Percentiles rank a stretch among this genome's conserved stretches.
Conservation (phyloP, 1,284 basidiomycete genomes). For the Ceratobasidium sp. region DNA sequence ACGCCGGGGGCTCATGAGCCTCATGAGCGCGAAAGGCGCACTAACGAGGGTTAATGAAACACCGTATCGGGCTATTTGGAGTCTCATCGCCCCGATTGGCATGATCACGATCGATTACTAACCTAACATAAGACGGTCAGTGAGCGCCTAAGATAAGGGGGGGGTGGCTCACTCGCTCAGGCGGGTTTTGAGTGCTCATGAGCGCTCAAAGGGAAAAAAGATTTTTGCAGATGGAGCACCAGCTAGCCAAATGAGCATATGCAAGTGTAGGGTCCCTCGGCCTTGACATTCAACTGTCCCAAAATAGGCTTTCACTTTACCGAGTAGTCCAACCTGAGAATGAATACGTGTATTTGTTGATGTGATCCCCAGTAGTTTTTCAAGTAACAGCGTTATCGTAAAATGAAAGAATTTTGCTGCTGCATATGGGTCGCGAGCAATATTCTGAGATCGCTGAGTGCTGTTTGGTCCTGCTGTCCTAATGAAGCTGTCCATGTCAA, state of each 20-base stretch:
- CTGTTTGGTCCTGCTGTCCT: conserved; percentile 54
- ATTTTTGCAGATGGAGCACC: too few relatives aligned
- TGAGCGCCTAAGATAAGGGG: too few relatives aligned
- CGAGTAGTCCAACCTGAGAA: conserved; percentile 51
- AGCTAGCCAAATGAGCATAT: conserved; percentile 56
- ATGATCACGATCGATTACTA: too few relatives aligned
- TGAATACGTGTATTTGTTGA: conserved; percentile 50
- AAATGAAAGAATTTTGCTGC: conserved; percentile 62
- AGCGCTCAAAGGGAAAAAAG: too few relatives aligned
- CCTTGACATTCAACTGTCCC: conserved; percentile 56
- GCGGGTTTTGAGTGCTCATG: too few relatives aligned
- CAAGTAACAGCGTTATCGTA: conserved; percentile 57
- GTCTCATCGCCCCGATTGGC: too few relatives aligned
- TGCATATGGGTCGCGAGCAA: conserved; percentile 60
- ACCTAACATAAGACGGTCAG: too few relatives aligned
- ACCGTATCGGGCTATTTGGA: too few relatives aligned
- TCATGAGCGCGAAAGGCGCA: too few relatives aligned
- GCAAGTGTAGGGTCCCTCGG: conserved; percentile 55
- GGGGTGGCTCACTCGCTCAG: too few relatives aligned
- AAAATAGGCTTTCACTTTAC: conserved; percentile 54
- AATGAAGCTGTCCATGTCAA: conserved; percentile 59
- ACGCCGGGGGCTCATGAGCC: too few relatives aligned
- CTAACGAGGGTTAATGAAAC: too few relatives aligned
- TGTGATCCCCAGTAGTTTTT: conserved; percentile 59
- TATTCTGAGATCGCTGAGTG: conserved; percentile 54